phyloP scores from a whole-genome alignment of 2,329 filamentous ascomycete species.

The Allantophomopsis lycopodina region DNA sequence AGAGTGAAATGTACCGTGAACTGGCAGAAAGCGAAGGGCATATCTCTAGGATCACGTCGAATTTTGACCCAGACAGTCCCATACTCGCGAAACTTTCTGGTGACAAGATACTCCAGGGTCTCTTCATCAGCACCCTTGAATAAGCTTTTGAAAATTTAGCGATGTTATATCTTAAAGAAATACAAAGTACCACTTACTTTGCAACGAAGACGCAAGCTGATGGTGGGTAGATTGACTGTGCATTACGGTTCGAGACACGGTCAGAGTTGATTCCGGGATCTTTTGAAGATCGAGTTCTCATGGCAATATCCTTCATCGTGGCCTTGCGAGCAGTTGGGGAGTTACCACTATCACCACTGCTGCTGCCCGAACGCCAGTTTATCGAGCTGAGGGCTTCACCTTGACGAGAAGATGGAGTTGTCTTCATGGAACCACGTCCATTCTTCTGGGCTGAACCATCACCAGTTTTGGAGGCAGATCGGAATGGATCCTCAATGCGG shows the following conservation, averaged over 20 bases:
- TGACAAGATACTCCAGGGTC: conserved; percentile 37
- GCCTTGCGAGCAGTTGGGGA: neutral
- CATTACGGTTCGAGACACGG: conserved; percentile 11
- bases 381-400: neutral
- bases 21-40: conserved; percentile 53
- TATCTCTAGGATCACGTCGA: conserved; percentile 39
- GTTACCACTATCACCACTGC: neutral
- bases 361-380: neutral
- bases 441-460: neutral
- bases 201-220: conserved; percentile 50
- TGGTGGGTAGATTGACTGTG: conserved; percentile 23
- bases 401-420: neutral
- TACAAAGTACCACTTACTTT: conserved; percentile 34
- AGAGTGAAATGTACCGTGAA: conserved; percentile 39
- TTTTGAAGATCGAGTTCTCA: conserved; percentile 2
- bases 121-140: conserved; percentile 33
- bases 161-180: neutral
- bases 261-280: neutral
- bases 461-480: neutral
- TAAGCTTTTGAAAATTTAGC: conserved; percentile 26
- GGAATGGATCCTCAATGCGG: neutral
- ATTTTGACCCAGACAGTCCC: conserved; percentile 50
- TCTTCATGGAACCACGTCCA: neutral
- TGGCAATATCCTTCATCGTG: conserved; percentile 5
- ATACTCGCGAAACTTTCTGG: conserved; percentile 34